Evolutionary conservation across 768 basidiomycete species (phyloP).

Genomic region (Russula virescens): DNA sequence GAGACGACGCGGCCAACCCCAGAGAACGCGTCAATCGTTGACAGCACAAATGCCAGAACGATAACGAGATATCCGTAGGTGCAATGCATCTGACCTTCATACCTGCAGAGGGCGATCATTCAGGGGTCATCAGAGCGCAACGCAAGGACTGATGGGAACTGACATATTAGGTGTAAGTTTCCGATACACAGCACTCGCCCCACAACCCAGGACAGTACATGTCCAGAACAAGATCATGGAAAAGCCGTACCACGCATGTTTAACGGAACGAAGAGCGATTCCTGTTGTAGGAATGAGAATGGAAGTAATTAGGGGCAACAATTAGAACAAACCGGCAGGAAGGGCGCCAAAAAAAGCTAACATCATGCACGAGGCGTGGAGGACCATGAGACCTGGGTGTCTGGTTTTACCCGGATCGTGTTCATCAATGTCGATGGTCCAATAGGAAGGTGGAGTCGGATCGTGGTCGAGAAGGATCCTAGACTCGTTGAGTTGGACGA

Average conservation of each 20-base stretch:
- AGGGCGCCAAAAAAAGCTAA: slow-evolving; percentile 79
- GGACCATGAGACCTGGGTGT: slow-evolving; percentile 63
- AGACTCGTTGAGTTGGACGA: slow-evolving; percentile 71
- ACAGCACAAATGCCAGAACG: slow-evolving; percentile 40
- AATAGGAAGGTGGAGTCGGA: slow-evolving; percentile 77
- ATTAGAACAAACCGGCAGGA: slow-evolving; percentile 66
- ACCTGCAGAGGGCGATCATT: slow-evolving; percentile 41
- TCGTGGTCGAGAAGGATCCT: slow-evolving; percentile 58
- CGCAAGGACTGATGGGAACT: slow-evolving; percentile 38
- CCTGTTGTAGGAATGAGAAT: slow-evolving; percentile 38
- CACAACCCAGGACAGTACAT: slow-evolving; percentile 57
- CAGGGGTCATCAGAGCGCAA: not conserved
- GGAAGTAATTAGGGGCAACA: not conserved
- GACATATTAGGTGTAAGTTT: slow-evolving; percentile 82
- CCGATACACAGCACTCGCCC: slow-evolving; percentile 62
- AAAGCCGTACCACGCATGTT: slow-evolving; percentile 57
- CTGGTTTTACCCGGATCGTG: slow-evolving; percentile 38
- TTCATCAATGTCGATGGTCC: slow-evolving; percentile 68
- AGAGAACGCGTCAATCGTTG: slow-evolving; percentile 49
- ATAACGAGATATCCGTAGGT: slow-evolving; percentile 56
- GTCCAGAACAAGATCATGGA: slow-evolving; percentile 59
- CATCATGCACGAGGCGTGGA: slow-evolving; percentile 69
- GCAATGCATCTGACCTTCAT: slow-evolving; percentile 56
- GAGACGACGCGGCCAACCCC: slow-evolving; percentile 45
- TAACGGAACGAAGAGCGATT: slow-evolving; percentile 73